A percentile compares a stretch with the other conserved stretches of the same genome.
These are phyloP conservation scores for Thraustotheca clavata DNA, from an alignment of 352 stramenopile species.

Conservation along the genomic window DNA sequence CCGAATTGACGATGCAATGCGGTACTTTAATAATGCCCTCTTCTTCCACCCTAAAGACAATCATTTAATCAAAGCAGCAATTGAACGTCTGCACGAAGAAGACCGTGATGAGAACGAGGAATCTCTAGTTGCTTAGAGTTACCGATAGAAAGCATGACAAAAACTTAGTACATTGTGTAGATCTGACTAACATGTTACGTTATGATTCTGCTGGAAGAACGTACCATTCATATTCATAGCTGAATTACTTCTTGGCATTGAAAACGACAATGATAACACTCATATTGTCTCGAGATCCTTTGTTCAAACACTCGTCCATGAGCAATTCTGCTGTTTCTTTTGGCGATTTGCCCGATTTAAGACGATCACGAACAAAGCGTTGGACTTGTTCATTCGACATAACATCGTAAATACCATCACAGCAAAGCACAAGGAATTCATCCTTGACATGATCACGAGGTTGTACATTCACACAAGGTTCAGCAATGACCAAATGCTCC, in stretches of 20 bases:
- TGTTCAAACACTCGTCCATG: slow-evolving; percentile 72
- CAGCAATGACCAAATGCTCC: slow-evolving; percentile 78
- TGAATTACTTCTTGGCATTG: slow-evolving; percentile 23
- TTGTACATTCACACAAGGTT: slow-evolving; percentile 74
- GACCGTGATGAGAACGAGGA: slow-evolving; percentile 26
- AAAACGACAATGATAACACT: slow-evolving; percentile 80
- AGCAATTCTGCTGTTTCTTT: slow-evolving; percentile 69
- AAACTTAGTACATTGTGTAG: not conserved
- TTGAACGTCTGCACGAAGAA: slow-evolving; percentile 51
- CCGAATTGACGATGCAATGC: slow-evolving; percentile 88
- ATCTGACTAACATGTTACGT: not conserved
- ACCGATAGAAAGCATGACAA: not conserved
- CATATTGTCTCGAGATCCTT: slow-evolving; percentile 84
- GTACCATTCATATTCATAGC: not conserved
- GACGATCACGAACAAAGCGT: slow-evolving; percentile 80
- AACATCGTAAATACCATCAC: slow-evolving; percentile 92
- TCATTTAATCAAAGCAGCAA: slow-evolving; percentile 93
- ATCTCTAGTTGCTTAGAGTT: slow-evolving; percentile 21
- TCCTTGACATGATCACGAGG: slow-evolving; percentile 70
- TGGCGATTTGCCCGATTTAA: slow-evolving; percentile 45
- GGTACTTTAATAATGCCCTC: slow-evolving; percentile 93
- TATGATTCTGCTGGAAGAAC: not conserved
- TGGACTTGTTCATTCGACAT: slow-evolving; percentile 91
- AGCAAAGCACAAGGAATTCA: slow-evolving; percentile 89
- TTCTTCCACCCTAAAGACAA: slow-evolving; percentile 97